Percentiles rank a stretch among this genome's conserved stretches.
phyloP scores from a whole-genome alignment of 208 protist genomes.

The Strigomonas galati region DNA sequence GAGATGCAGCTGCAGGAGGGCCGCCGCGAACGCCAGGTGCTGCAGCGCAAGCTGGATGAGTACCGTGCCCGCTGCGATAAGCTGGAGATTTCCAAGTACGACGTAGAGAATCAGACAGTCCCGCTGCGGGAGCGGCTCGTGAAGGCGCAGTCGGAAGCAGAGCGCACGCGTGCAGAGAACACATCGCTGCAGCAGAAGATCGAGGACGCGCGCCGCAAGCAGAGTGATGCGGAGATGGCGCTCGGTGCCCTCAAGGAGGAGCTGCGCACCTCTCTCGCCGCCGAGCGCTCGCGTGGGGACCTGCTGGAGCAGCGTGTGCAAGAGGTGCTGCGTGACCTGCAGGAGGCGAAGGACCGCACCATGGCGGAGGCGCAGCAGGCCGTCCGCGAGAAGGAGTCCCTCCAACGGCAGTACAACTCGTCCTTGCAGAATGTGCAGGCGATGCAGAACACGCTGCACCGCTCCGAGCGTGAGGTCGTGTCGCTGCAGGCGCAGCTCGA shows the following conservation, averaged over 20 bases:
- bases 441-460: constrained; percentile 20
- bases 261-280: constrained; percentile 10
- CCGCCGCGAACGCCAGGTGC: constrained; percentile 29
- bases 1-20: constrained; percentile 35
- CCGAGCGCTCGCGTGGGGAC: constrained; percentile 25
- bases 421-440: constrained; percentile 23
- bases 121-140: constrained; percentile 24
- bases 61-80: constrained; percentile 19
- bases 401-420: constrained; percentile 21
- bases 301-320: constrained; percentile 26
- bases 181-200: constrained; percentile 16
- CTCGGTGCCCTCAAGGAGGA: constrained; percentile 20
- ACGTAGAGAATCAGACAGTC: constrained; percentile 17
- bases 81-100: constrained; percentile 19
- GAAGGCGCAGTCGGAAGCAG: constrained; percentile 12
- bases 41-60: constrained; percentile 28
- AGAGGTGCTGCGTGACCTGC: constrained; percentile 25
- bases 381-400: constrained; percentile 26
- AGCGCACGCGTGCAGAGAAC: constrained; percentile 1
- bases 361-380: constrained; percentile 31
- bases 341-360: constrained; percentile 24
- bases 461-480: constrained; percentile 31
- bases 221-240: constrained; percentile 13
- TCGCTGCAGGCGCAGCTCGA: constrained; percentile 32
- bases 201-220: constrained; percentile 28